phyloP scores from a whole-genome alignment of 768 basidiomycete species.

The Tricholomella constricta region DNA sequence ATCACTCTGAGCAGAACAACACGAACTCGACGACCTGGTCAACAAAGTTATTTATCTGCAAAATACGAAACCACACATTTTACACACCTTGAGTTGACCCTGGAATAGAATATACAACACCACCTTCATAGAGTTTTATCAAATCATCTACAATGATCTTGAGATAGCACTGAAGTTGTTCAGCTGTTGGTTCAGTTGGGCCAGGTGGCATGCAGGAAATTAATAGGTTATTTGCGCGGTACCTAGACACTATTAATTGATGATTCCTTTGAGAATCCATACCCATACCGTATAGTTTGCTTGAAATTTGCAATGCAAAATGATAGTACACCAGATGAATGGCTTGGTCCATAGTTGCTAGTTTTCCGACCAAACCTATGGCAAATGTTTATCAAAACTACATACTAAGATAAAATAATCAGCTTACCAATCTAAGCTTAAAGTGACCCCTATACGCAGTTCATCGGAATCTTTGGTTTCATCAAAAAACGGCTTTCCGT shows the following conservation, averaged over 20 bases:
- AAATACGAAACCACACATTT: neutral
- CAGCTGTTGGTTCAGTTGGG: constrained; percentile 23
- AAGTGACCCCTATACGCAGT: neutral
- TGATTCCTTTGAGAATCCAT: too few species aligned
- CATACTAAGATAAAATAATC: neutral
- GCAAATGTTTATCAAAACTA: neutral
- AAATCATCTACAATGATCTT: constrained; percentile 31
- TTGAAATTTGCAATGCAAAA: neutral
- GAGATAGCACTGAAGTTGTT: constrained; percentile 27
- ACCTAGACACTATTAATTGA: constrained; percentile 5
- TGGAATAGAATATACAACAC: constrained; percentile 14
- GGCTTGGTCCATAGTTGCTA: constrained; percentile 1
- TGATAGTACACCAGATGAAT: constrained; percentile 1
- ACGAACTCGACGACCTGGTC: constrained; percentile 13
- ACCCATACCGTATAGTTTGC: neutral
- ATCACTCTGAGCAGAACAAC: constrained; percentile 27
- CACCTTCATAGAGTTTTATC: constrained; percentile 24
- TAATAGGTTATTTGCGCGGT: constrained; percentile 23
- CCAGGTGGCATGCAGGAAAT: constrained; percentile 25
- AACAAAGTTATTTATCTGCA: constrained; percentile 1
- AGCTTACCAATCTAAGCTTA: constrained; percentile 1
- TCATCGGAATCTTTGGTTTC: neutral
- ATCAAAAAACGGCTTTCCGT: neutral
- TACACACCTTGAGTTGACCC: constrained; percentile 22
- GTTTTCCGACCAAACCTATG: neutral